These are phyloP conservation scores for Thraustotheca clavata DNA, from an alignment of 352 stramenopile species.

Conservation along the genomic window DNA sequence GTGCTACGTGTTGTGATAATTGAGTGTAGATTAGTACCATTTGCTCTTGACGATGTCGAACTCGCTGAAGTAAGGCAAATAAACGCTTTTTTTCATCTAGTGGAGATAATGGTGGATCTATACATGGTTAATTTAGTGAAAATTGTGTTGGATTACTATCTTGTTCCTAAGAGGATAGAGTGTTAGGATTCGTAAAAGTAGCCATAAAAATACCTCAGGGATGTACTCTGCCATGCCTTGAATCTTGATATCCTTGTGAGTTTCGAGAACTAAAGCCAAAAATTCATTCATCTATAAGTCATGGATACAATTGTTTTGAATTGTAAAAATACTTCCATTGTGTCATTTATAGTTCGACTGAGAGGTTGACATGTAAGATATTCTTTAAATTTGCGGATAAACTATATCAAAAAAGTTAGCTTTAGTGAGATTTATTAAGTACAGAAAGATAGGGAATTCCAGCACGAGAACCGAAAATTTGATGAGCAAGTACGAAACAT, in stretches of 20 bases:
- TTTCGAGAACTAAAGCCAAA: constrained; percentile 39
- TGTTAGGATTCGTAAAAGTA: too few species aligned
- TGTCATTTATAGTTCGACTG: constrained; percentile 17
- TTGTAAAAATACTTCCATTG: constrained; percentile 28
- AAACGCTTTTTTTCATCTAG: not conserved
- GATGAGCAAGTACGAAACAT: constrained; percentile 33
- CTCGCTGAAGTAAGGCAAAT: not conserved
- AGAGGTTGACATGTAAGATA: constrained; percentile 28
- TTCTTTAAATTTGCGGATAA: constrained; percentile 35
- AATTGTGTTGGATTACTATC: too few species aligned
- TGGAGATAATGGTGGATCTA: not conserved
- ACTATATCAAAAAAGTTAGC: constrained; percentile 26
- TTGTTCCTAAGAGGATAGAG: too few species aligned
- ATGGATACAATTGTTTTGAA: not conserved
- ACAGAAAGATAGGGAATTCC: constrained; percentile 46
- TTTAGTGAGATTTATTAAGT: not conserved
- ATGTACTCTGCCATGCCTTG: not conserved
- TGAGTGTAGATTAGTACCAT: not conserved
- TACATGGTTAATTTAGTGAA: too few species aligned
- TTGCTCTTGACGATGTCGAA: constrained; percentile 1
- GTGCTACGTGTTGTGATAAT: not conserved
- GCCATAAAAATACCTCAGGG: not conserved
- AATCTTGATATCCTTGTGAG: constrained; percentile 26
- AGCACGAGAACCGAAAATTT: constrained; percentile 38
- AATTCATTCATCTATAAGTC: constrained; percentile 30